phyloP scores from a whole-genome alignment of 169 alveolate species.

The Plasmodium fragile region DNA sequence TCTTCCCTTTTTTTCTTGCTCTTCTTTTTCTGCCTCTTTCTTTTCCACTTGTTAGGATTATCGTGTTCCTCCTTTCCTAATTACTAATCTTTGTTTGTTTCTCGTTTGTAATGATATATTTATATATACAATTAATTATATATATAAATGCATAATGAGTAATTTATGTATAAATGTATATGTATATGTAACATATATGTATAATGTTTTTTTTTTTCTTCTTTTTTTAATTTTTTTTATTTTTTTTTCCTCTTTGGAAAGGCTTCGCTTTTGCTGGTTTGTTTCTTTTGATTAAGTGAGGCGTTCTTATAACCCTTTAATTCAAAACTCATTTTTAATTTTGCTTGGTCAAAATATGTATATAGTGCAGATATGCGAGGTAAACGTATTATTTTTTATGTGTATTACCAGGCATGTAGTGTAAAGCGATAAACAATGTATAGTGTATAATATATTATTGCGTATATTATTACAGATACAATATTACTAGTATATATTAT shows the following conservation, averaged over 20 bases:
- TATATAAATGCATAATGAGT: constrained; percentile 2
- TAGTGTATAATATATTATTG: neutral
- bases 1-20: constrained; percentile 18
- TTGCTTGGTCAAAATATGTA: constrained; percentile 4
- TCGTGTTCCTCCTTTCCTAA: neutral
- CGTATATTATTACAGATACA: neutral
- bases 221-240: neutral
- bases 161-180: constrained; percentile 10
- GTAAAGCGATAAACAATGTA: neutral
- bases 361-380: constrained; percentile 16
- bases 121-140: neutral
- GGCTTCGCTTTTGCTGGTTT: constrained; percentile 4
- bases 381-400: constrained; percentile 40
- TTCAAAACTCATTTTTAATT: constrained; percentile 21
- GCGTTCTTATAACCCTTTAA: constrained; percentile 53
- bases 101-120: constrained; percentile 15
- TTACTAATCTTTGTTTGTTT: neutral
- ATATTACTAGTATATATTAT: neutral
- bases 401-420: constrained; percentile 16
- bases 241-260: constrained; percentile 17
- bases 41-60: constrained; percentile 12
- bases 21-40: constrained; percentile 3
- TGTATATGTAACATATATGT: neutral
- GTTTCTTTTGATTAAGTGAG: constrained; percentile 38
- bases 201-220: neutral